Evolutionary conservation across 2,329 filamentous ascomycete genomes (phyloP).

Genomic region (Diaporthe amygdali): DNA sequence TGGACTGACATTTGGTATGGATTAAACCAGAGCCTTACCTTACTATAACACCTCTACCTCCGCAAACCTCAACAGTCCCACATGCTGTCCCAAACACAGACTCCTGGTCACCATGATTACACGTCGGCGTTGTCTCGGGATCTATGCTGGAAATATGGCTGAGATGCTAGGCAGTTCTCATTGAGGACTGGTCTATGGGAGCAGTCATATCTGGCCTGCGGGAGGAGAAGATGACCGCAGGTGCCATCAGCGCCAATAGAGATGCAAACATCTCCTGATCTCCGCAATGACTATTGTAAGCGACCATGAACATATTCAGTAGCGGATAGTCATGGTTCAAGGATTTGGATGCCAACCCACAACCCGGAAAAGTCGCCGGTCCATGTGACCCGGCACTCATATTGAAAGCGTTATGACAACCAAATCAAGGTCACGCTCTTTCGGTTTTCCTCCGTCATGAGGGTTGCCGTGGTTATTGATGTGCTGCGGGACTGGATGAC

Average conservation of each 20-base stretch:
- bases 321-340: slow-evolving; percentile 4
- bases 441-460: background rate
- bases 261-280: background rate
- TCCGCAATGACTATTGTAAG: background rate
- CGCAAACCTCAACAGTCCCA: background rate
- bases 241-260: background rate
- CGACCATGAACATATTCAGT: background rate
- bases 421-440: background rate
- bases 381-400: background rate
- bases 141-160: background rate
- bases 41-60: too few relatives aligned
- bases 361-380: background rate
- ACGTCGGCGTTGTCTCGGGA: background rate
- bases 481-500: background rate
- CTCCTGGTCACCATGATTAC: background rate
- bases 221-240: background rate
- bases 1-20: too few relatives aligned
- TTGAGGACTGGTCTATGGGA: background rate
- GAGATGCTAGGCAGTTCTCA: background rate
- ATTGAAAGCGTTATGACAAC: background rate
- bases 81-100: background rate
- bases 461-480: background rate
- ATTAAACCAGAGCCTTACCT: too few relatives aligned
- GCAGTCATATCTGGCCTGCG: background rate
- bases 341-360: background rate